Base-by-base conservation (phyloP, 1,284 basidiomycete species). In the Ganoderma boninense region DNA sequence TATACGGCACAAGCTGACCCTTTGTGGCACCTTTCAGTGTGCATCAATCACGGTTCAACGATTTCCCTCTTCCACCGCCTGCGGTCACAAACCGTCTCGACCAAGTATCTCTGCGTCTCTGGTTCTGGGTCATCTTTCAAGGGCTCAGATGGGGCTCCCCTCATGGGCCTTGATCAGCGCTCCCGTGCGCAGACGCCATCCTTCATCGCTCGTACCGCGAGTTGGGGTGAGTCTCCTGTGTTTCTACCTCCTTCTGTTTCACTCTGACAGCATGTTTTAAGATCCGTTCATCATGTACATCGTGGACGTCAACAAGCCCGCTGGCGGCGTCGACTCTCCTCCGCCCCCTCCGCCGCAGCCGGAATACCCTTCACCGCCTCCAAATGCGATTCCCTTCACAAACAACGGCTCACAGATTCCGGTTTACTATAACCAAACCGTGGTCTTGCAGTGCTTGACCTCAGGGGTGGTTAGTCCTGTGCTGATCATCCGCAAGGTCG, bases 221-320 rank as follows among this genome's bases (percentile, higher is more conserved):
- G 92, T 76, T 95, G 93, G 94, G 93, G 93, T 91, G 78, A 79
- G 87, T 80, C 56, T 26, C 67, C 63, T 63, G 62, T 73, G 66
- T 63, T 63, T 23, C 65, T 29, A 16, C 29, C 8, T 23, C 26
- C 20, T 40, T 32, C 26, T 60, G 73, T 74, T 71, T 71, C 70
- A 70, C 14, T 35, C 65, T 74, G 73, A 74, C 70, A 68, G 43
- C n/a, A 11, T 32, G 20, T n/a, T 49, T 23, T 16, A 74, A 92
- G 95, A 97, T 84, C 93, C 96, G 0, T 98, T 98, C 83, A 92
- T 98, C 78, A 95, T 99, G 87, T 99, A 99, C 84, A 95, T 95
- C 75, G 93, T 95, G 71, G 93, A 95, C 78, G 93, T 94, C 70
- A 94, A 92, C 81, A 92, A 93, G 77, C 91, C 93, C 42, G 87